phyloP scores from a whole-genome alignment of 2,329 filamentous ascomycete species.

The Arthrobotrys pseudoclavata region DNA sequence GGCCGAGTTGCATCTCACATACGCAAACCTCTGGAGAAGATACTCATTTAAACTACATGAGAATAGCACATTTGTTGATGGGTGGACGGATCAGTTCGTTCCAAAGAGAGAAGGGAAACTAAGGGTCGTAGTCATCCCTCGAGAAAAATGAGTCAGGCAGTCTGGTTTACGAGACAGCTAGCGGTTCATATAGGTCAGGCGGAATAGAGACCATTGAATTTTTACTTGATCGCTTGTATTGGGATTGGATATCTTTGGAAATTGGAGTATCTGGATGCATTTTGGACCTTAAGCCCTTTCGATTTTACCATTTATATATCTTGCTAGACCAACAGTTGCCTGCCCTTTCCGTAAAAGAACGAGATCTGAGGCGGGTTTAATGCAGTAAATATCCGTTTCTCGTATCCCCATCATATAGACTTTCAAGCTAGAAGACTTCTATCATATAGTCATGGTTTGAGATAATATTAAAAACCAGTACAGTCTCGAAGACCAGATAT shows the following conservation, averaged over 20 bases:
- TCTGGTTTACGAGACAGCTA: conserved; percentile 36
- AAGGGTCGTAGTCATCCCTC: conserved; percentile 39
- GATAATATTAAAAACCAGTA: too few relatives aligned
- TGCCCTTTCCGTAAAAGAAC: too few relatives aligned
- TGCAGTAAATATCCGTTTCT: too few relatives aligned
- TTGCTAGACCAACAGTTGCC: too few relatives aligned
- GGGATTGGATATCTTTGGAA: conserved; percentile 6
- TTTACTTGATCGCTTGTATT: conserved; percentile 5
- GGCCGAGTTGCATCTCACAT: conserved; percentile 65
- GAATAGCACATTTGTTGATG: conserved; percentile 20
- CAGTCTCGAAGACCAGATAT: too few relatives aligned
- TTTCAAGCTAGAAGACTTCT: too few relatives aligned
- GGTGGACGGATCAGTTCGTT: conserved; percentile 57
- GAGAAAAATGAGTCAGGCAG: conserved; percentile 27
- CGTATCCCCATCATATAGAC: too few relatives aligned
- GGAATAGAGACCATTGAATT: neutral
- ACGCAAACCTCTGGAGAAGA: conserved; percentile 64
- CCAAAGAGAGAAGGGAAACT: conserved; percentile 48
- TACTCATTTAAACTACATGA: conserved; percentile 64
- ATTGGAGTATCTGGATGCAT: conserved; percentile 4
- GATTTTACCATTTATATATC: neutral
- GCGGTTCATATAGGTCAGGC: neutral
- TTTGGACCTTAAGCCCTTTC: neutral
- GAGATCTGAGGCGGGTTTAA: too few relatives aligned
- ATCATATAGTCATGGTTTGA: too few relatives aligned